phyloP scores from a whole-genome alignment of 345 rosid genomes.

The Eucalyptus sideroxylon region DNA sequence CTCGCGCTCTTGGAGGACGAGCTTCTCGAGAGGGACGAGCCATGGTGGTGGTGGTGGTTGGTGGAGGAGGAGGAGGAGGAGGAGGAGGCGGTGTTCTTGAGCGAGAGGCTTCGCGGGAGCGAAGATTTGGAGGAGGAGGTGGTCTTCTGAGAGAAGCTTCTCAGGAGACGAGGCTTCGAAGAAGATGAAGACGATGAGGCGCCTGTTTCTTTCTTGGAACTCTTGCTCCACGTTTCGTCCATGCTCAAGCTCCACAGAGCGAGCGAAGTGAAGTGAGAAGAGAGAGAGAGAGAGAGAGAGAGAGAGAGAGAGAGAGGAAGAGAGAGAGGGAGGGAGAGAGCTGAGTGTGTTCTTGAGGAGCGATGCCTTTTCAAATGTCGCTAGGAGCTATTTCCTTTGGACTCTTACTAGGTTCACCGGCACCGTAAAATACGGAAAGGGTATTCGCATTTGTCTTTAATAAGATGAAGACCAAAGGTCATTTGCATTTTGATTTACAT shows the following conservation, averaged over 20 bases:
- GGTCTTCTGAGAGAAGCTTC: conserved; percentile 63
- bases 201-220: background rate
- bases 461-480: background rate
- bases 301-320: background rate
- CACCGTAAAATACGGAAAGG: background rate
- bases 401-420: background rate
- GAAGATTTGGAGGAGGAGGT: background rate
- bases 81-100: background rate
- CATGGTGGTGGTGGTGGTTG: background rate
- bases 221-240: conserved; percentile 72
- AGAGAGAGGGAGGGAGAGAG: background rate
- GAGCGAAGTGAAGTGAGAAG: background rate
- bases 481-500: background rate
- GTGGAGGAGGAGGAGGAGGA: background rate
- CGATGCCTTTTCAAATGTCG: background rate
- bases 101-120: conserved; percentile 1
- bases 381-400: background rate
- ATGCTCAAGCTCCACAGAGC: conserved; percentile 7
- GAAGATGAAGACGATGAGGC: conserved; percentile 22
- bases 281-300: background rate
- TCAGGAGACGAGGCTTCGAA: conserved; percentile 32
- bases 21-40: background rate
- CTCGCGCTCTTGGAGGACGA: conserved; percentile 12
- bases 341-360: background rate
- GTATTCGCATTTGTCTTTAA: background rate